phyloP scores from a whole-genome alignment of 495 filamentous ascomycete genomes.

The Podospora fimiseda region DNA sequence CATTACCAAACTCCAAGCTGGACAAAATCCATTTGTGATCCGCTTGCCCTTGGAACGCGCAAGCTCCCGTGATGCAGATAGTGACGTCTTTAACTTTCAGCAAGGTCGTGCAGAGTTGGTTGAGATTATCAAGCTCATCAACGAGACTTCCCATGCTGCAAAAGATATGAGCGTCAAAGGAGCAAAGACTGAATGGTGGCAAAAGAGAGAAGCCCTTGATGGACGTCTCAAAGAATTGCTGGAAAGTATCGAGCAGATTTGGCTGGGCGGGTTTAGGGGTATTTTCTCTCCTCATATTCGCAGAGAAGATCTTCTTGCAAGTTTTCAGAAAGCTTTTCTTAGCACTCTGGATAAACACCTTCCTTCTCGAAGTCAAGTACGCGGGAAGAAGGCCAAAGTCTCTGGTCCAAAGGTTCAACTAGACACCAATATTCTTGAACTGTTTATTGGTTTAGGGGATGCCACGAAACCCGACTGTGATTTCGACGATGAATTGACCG shows the following conservation, averaged over 20 bases:
- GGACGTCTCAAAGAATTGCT: constrained; percentile 68
- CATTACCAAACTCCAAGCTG: constrained; percentile 68
- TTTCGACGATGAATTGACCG: constrained; percentile 76
- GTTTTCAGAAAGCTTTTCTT: constrained; percentile 71
- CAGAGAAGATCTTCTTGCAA: constrained; percentile 54
- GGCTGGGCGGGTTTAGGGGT: constrained; percentile 90
- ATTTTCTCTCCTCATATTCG: constrained; percentile 71
- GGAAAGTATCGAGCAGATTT: constrained; percentile 79
- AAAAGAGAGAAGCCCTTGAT: constrained; percentile 72
- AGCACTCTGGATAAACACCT: constrained; percentile 79
- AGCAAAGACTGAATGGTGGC: constrained; percentile 83
- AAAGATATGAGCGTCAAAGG: constrained; percentile 43
- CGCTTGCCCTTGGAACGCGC: constrained; percentile 77
- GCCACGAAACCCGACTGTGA: constrained; percentile 58
- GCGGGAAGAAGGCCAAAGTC: constrained; percentile 40
- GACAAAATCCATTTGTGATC: constrained; percentile 72
- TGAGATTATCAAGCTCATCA: constrained; percentile 72
- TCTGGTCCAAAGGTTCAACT: constrained; percentile 47
- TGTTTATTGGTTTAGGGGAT: constrained; percentile 81
- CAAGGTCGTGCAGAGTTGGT: constrained; percentile 69
- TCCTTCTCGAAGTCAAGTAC: constrained; percentile 65
- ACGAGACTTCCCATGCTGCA: constrained; percentile 64
- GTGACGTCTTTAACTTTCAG: constrained; percentile 76
- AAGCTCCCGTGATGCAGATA: constrained; percentile 70
- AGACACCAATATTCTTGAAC: constrained; percentile 70